Percentiles rank a stretch among this genome's conserved stretches.
Evolutionary conservation across 306 rosid genomes (phyloP).

Genomic region (peach (Prunus persica)): Prunus_persica_NCBIv2 NC_034009.1:23437001-23437500

Average conservation of each 20-base stretch:
- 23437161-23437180: conserved; percentile 74
- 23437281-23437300: too few relatives aligned
- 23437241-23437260: too few relatives aligned
- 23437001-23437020: conserved; percentile 56
- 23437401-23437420: conserved; percentile 89
- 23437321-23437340: conserved; percentile 88
- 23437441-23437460: conserved; percentile 77
- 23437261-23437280: too few relatives aligned
- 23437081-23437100: conserved; percentile 37
- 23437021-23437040: conserved; percentile 58
- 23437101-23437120: conserved; percentile 47
- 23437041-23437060: conserved; percentile 90
- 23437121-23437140: conserved; percentile 83
- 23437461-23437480: conserved; percentile 65
- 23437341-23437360: conserved; percentile 99
- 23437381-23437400: conserved; percentile 94
- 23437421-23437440: conserved; percentile 91
- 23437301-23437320: conserved; percentile 8
- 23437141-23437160: conserved; percentile 91
- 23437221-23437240: conserved; percentile 73
- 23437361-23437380: conserved; percentile 96
- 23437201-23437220: conserved; percentile 81
- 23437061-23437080: conserved; percentile 52
- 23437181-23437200: conserved; percentile 91
- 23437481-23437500: conserved; percentile 76